Evolutionary conservation across 768 basidiomycete genomes (phyloP).

Genomic region (Trametopsis cervina): DNA sequence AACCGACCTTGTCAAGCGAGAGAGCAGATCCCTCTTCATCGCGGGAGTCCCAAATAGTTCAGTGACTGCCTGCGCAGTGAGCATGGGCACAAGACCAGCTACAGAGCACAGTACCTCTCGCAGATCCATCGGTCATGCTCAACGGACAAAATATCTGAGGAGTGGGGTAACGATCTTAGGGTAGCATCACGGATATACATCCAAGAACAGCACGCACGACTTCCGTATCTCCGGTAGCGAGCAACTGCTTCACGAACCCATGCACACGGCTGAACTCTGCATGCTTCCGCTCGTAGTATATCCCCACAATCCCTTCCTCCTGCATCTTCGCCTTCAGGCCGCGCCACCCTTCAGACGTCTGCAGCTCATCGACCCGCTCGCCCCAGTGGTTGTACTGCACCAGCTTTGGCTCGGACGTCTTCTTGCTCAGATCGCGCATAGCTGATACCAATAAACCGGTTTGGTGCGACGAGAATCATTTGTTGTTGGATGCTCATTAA

Average conservation of each 20-base stretch:
- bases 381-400: slow-evolving; percentile 77
- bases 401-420: slow-evolving; percentile 42
- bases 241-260: slow-evolving; percentile 56
- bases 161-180: background rate
- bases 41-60: slow-evolving; percentile 55
- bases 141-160: slow-evolving; percentile 64
- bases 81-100: background rate
- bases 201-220: slow-evolving; percentile 34
- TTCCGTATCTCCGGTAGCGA: slow-evolving; percentile 59
- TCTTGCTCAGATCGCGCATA: slow-evolving; percentile 41
- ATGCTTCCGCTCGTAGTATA: slow-evolving; percentile 61
- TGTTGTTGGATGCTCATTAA: background rate
- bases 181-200: background rate
- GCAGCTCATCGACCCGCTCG: slow-evolving; percentile 51
- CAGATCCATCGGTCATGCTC: slow-evolving; percentile 75
- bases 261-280: slow-evolving; percentile 54
- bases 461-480: background rate
- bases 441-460: too few species aligned
- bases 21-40: slow-evolving; percentile 51
- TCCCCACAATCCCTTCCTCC: slow-evolving; percentile 58
- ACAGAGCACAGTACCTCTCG: slow-evolving; percentile 36
- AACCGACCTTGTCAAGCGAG: slow-evolving; percentile 53
- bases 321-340: slow-evolving; percentile 55
- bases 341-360: slow-evolving; percentile 71
- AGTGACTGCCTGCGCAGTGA: slow-evolving; percentile 34